A percentile compares a stretch with the other conserved stretches of the same genome.
Evolutionary conservation across 176 grass and related monocot genomes (phyloP).

Genomic region (Saccharum officinarum): DNA sequence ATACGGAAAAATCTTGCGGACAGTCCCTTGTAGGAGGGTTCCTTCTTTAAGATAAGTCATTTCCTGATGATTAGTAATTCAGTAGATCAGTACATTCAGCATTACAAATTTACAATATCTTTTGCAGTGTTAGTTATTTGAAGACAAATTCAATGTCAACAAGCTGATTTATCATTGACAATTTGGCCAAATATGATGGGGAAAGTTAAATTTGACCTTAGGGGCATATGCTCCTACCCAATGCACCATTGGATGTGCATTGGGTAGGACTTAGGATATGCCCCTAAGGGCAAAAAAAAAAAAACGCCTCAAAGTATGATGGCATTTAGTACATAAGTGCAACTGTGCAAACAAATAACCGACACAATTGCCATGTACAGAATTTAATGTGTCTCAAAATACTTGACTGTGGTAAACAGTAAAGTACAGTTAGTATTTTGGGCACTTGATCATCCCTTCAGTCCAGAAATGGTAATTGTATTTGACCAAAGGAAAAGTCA

Average conservation of each 20-base stretch:
- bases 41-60: constrained; percentile 82
- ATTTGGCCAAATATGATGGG: neutral
- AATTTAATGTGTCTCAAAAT: neutral
- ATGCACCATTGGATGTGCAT: too few species aligned
- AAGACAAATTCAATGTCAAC: neutral
- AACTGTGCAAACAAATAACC: neutral
- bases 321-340: neutral
- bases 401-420: neutral
- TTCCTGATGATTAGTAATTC: constrained; percentile 49
- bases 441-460: neutral
- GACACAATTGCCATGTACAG: neutral
- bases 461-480: too few species aligned
- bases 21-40: constrained; percentile 74
- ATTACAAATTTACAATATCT: neutral
- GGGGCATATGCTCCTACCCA: too few species aligned
- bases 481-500: too few species aligned
- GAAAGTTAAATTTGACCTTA: too few species aligned
- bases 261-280: too few species aligned
- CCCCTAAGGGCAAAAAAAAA: too few species aligned
- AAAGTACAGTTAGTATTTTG: neutral
- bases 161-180: neutral
- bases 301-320: neutral
- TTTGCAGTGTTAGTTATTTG: neutral
- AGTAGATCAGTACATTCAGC: neutral
- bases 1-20: constrained; percentile 74